These are phyloP conservation scores for Ophioceras dolichostomum DNA, from an alignment of 2,329 filamentous ascomycete genomes.

Conservation along the genomic window DNA sequence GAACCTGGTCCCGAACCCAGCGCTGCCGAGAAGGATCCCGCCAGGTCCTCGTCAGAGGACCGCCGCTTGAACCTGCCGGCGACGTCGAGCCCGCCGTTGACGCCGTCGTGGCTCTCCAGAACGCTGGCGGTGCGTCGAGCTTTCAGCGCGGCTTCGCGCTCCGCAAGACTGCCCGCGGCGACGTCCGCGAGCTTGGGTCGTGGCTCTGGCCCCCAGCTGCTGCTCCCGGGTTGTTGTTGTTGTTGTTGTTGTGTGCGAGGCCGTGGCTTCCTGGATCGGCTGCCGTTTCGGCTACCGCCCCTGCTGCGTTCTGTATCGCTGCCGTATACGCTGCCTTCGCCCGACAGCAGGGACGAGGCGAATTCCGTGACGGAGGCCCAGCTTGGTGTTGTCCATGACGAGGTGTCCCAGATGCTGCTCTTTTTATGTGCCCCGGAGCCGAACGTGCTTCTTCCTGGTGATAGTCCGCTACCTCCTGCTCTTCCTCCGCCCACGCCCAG, in stretches of 20 bases:
- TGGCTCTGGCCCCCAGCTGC: conserved; percentile 45
- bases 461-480: too few relatives aligned
- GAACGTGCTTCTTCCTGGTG: too few relatives aligned
- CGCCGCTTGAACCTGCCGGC: conserved; percentile 49
- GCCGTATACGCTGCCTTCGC: conserved; percentile 17
- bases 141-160: conserved; percentile 41
- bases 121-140: conserved; percentile 46
- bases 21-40: conserved; percentile 10
- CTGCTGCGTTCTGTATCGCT: conserved; percentile 21
- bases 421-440: too few relatives aligned
- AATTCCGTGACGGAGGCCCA: conserved; percentile 45
- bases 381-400: conserved; percentile 23
- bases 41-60: conserved; percentile 50
- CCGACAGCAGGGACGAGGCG: conserved; percentile 30
- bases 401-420: too few relatives aligned
- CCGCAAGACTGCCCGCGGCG: conserved; percentile 33
- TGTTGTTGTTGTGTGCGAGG: too few relatives aligned
- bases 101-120: conserved; percentile 47
- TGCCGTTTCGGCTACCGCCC: conserved; percentile 15
- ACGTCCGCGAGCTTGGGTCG: conserved; percentile 33
- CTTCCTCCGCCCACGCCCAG: neutral
- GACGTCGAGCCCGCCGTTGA: conserved; percentile 44
- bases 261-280: conserved; percentile 17
- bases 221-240: too few relatives aligned
- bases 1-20: too few relatives aligned